Evolutionary conservation across 1,139 yeast genomes (phyloP), one percentile per base, ranked within the genome.

Genomic region (Pichia sp.): DNA sequence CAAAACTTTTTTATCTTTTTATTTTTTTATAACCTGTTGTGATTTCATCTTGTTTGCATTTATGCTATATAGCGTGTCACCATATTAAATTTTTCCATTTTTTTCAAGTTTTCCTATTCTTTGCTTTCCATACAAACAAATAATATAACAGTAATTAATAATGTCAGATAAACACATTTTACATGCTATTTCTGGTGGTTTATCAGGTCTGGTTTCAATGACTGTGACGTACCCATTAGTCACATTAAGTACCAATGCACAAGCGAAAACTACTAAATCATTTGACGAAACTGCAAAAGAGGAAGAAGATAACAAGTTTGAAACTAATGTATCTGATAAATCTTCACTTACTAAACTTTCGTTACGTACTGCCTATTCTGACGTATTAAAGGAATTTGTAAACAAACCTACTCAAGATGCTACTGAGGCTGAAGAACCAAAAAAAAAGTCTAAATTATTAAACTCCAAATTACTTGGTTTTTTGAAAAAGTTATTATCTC

Each of bases 181-280:
- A 31, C 96, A 88, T 57, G 96, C 96, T 14, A 64, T 88, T 19
- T 85, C 95, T 11, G 96, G 96, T 13, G 95, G 96, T 37, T 83
- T 91, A 11, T 95, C 95, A 28, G 96, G 96, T 19, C 88, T 93
- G 31, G 72, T 86, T 35, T 77, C 95, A 8, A 83, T 87, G 81
- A 73, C 82, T 2, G 80, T 83, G 33, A 85, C 96, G 3, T 85
- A 87, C 57, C 95, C 97, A 10, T 66, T 87, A 53, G 87, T 85
- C 46, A 83, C 94, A 2, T 65, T 86, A 45, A 81, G 94, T 3
- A 86, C 95, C 1, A 72, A 84, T 41, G 93, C 95, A 9, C 96
- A 87, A 60, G 80, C 94, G 64, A 33, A 62, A 19, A 44, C 33
- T 1, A 64, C 37, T 53, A 47, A 49, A 21, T 50, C 52, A 43